These are phyloP conservation scores for Plenodomus tracheiphilus DNA, from an alignment of 2,329 filamentous ascomycete species.

Conservation along the genomic window DNA sequence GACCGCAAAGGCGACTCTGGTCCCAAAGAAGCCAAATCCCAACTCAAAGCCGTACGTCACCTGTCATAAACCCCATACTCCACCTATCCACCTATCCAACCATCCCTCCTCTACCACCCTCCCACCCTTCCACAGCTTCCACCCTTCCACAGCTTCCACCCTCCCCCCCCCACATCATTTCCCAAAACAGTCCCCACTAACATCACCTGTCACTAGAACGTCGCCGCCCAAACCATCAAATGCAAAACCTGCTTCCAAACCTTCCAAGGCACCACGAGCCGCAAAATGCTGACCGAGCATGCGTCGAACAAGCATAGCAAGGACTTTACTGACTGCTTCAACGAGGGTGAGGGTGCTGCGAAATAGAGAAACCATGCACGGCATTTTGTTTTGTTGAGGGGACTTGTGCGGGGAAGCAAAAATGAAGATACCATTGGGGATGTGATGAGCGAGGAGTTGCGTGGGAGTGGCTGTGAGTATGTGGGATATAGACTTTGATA, in stretches of 20 bases:
- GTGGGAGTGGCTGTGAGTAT: no score
- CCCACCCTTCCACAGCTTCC: no score
- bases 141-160: no score
- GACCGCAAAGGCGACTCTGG: conserved; percentile 39
- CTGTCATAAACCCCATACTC: background rate
- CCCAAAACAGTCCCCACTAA: no score
- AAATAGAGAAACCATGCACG: no score
- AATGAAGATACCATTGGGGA: no score
- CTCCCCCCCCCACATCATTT: no score
- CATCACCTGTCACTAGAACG: conserved; percentile 60
- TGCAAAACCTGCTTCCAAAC: conserved; percentile 77
- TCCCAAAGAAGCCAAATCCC: conserved; percentile 40
- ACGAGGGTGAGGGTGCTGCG: conserved; percentile 37
- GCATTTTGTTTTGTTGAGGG: background rate
- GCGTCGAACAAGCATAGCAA: conserved; percentile 78
- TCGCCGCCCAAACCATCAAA: conserved; percentile 74
- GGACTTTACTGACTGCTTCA: conserved; percentile 70
- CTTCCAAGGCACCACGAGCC: conserved; percentile 77
- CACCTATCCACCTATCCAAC: background rate
- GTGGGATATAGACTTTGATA: no score
- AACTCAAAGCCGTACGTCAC: conserved; percentile 40
- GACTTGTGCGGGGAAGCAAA: background rate
- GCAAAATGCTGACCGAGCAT: conserved; percentile 71
- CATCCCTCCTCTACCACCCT: no score
- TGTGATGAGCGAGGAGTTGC: no score